A percentile compares a stretch with the other conserved stretches of the same genome.
These are phyloP conservation scores for Aspergillus affinis DNA, from an alignment of 495 filamentous ascomycete genomes.

Conservation along the genomic window DNA sequence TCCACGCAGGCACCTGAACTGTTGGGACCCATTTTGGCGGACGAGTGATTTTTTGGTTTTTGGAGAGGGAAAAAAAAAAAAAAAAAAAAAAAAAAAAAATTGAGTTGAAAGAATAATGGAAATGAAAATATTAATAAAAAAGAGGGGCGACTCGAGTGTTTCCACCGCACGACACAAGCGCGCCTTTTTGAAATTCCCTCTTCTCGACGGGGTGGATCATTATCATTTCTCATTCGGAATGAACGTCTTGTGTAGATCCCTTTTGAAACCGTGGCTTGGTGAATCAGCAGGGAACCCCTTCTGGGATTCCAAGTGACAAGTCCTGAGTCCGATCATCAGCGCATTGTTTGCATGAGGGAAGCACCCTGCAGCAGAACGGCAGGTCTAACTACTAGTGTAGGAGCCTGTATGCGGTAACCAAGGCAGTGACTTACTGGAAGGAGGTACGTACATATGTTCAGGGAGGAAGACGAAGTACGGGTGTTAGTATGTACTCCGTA, in stretches of 20 bases:
- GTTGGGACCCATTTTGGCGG: slow-evolving; percentile 3
- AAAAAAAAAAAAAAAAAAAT: too few relatives aligned
- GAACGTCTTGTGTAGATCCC: slow-evolving; percentile 13
- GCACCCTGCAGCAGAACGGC: background rate
- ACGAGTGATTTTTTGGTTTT: too few relatives aligned
- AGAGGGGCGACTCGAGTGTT: slow-evolving; percentile 8
- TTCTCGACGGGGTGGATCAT: slow-evolving; percentile 3
- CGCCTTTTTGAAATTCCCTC: background rate
- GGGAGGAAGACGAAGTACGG: background rate
- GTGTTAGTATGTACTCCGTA: background rate
- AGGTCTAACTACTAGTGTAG: background rate
- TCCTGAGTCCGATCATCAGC: background rate
- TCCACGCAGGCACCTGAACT: slow-evolving; percentile 25
- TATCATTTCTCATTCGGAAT: slow-evolving; percentile 15
- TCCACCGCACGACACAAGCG: background rate
- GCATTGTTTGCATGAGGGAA: background rate
- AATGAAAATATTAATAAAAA: background rate
- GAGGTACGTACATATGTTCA: background rate
- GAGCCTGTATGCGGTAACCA: background rate
- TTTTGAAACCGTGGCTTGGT: background rate
- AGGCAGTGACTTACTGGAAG: background rate
- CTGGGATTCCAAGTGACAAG: background rate
- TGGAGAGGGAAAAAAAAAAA: too few relatives aligned
- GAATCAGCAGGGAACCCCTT: slow-evolving; percentile 1
- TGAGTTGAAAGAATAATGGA: background rate